Conservation (phyloP, 2,329 filamentous ascomycete species). For the Xylaria sp. region DNA sequence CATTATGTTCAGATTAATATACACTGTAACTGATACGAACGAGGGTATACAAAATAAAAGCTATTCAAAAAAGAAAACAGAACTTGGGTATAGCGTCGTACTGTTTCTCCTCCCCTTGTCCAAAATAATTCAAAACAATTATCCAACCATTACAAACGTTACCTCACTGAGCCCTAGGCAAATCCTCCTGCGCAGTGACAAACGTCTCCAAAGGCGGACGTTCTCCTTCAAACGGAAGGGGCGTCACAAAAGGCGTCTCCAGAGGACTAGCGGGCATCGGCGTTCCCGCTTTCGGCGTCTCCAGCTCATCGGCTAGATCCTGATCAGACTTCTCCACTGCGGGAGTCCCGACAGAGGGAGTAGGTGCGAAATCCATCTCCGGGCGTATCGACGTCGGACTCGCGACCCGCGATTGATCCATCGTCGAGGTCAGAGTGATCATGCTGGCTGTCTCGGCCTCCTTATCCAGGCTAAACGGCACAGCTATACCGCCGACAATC, state of each 20-base stretch:
- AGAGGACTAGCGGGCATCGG: conserved; percentile 29
- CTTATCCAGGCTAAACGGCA: conserved; percentile 75
- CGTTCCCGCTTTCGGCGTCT: conserved; percentile 29
- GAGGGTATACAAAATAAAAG: conserved; percentile 35
- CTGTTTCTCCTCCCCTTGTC: conserved; percentile 8
- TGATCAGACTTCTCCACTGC: conserved; percentile 13
- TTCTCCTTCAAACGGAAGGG: conserved; percentile 25
- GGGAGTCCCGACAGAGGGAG: background rate
- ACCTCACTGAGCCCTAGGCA: conserved; percentile 46
- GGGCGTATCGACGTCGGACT: conserved; percentile 47
- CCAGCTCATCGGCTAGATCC: conserved; percentile 31
- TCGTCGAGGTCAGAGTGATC: conserved; percentile 67
- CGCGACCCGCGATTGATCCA: conserved; percentile 49
- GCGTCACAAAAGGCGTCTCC: conserved; percentile 34
- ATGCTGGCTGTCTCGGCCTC: conserved; percentile 75
- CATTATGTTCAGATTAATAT: conserved; percentile 9
- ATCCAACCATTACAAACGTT: too few species aligned
- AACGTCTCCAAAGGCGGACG: conserved; percentile 61
- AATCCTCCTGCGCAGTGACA: conserved; percentile 61
- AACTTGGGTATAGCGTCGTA: conserved; percentile 27
- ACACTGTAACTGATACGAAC: conserved; percentile 7
- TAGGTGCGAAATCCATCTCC: conserved; percentile 26
- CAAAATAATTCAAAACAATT: background rate
- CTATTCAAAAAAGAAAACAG: conserved; percentile 28
- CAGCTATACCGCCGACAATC: conserved; percentile 73